Evolutionary conservation across 768 basidiomycete genomes (phyloP).

Genomic region (Hypsizygus marmoreus): DNA sequence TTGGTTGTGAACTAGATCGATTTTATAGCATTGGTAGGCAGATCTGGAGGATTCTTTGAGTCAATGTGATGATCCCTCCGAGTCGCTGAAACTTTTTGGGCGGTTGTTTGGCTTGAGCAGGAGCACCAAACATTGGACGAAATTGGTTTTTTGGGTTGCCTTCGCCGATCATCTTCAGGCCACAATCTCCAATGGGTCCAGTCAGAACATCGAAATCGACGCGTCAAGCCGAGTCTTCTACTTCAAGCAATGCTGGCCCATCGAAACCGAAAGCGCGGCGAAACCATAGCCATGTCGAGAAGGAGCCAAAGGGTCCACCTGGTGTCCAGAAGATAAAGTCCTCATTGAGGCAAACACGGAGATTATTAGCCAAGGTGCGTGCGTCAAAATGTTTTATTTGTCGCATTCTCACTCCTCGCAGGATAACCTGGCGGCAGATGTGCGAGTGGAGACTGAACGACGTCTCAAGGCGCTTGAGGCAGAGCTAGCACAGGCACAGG

Average conservation of each 20-base stretch:
- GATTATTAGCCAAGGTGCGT: conserved; percentile 78
- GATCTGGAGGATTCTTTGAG: conserved; percentile 2
- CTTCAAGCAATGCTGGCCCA: conserved; percentile 16
- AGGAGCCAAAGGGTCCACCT: conserved; percentile 40
- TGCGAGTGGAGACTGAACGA: conserved; percentile 80
- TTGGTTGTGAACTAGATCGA: background rate
- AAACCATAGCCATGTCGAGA: conserved; percentile 22
- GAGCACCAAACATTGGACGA: conserved; percentile 15
- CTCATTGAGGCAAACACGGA: conserved; percentile 75
- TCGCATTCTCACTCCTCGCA: conserved; percentile 21
- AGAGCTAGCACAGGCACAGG: conserved; percentile 68
- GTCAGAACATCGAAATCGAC: conserved; percentile 15
- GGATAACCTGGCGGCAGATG: conserved; percentile 84
- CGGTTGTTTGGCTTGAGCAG: conserved; percentile 9
- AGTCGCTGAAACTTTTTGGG: conserved; percentile 21
- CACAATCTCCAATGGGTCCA: conserved; percentile 20
- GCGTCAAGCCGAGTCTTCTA: conserved; percentile 12
- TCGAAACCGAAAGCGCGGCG: conserved; percentile 27
- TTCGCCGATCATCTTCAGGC: conserved; percentile 1
- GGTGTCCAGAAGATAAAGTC: conserved; percentile 90
- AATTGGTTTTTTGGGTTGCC: conserved; percentile 8
- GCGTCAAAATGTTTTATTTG: background rate
- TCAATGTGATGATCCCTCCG: background rate
- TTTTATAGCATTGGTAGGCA: conserved; percentile 9
- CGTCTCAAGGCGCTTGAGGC: conserved; percentile 72